These are phyloP conservation scores for Globisporangium megalacanthum DNA, from an alignment of 352 stramenopile species.

Conservation along the genomic window DNA sequence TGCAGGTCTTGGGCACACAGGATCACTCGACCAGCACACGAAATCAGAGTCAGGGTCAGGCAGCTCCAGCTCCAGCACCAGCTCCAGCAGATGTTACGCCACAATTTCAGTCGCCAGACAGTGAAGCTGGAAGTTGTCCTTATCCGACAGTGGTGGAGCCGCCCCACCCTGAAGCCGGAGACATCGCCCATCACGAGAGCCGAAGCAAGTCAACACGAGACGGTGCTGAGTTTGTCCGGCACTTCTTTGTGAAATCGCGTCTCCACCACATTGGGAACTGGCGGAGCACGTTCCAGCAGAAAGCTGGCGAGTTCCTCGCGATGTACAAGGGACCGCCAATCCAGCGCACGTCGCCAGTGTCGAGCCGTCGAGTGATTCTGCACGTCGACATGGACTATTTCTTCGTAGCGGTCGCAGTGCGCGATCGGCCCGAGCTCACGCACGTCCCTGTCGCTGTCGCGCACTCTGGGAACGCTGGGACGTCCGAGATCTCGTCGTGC, in stretches of 20 bases:
- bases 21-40: no score
- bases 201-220: slow-evolving; percentile 65
- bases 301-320: slow-evolving; percentile 46
- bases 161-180: neutral
- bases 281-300: slow-evolving; percentile 68
- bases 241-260: slow-evolving; percentile 83
- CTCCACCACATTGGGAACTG: slow-evolving; percentile 84
- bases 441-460: slow-evolving; percentile 88
- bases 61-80: neutral
- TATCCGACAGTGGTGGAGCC: neutral
- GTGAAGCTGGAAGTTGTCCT: no score
- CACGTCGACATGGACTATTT: slow-evolving; percentile 98
- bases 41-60: neutral
- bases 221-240: slow-evolving; percentile 61
- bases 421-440: slow-evolving; percentile 67
- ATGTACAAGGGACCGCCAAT: slow-evolving; percentile 52
- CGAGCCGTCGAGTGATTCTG: slow-evolving; percentile 81
- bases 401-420: slow-evolving; percentile 91
- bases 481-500: slow-evolving; percentile 92
- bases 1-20: no score
- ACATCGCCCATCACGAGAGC: neutral
- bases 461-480: slow-evolving; percentile 72
- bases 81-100: neutral
- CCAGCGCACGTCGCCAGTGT: slow-evolving; percentile 23
- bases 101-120: neutral